Evolutionary conservation across 2,329 filamentous ascomycete genomes (phyloP), one percentile per base, ranked within the genome.

Genomic region (Cytospora piceae): DNA sequence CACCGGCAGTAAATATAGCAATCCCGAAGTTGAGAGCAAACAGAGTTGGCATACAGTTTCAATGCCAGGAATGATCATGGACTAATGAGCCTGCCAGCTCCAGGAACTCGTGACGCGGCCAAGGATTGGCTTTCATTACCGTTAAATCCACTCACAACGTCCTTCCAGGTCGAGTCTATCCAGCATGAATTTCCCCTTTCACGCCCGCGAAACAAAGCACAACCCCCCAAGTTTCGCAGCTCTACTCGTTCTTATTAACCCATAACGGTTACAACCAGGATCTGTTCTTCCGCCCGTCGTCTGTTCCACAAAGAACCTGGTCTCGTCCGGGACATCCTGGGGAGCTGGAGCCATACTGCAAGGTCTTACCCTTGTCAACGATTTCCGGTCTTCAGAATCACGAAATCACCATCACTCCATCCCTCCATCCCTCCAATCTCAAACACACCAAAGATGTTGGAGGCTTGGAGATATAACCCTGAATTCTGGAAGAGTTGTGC

Each of bases 361-460:
- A 49, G 42, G 61, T 51, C 53, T n/a, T 57, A 57, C 53, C 61
- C 61, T 37, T 63, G 61, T 57, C 61, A 17, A 31, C 49, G 53
- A 57, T 63, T 37, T 37, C 61, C 42, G 29, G n/a, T 49, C 56
- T 53, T 63, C 1, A 53, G 57, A 39, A 57, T 63, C 49, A 51
- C 1, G 61, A 63, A 57, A 49, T 57, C 34, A 51, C 31, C 53
- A 57, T 51, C 39, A 53, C 61, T 57, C 61, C 61, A 57, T 51
- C 39, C 61, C 61, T 57, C 61, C 61, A 63, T 57, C 39, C 61
- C 61, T 63, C 61, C 61, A 63, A 63, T 63, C 53, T 63, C 61
- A 63, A 63, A 63, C 61, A 53, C 54, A 52, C 61, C 61, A 63
- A 57, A 51, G 37, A 49, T 27, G 61, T 42, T 57, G 61, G 53